Percentiles rank a stretch among this genome's conserved stretches.
Conservation (phyloP, 164 flowering plant species). For the Nelumbo lutea region DNA sequence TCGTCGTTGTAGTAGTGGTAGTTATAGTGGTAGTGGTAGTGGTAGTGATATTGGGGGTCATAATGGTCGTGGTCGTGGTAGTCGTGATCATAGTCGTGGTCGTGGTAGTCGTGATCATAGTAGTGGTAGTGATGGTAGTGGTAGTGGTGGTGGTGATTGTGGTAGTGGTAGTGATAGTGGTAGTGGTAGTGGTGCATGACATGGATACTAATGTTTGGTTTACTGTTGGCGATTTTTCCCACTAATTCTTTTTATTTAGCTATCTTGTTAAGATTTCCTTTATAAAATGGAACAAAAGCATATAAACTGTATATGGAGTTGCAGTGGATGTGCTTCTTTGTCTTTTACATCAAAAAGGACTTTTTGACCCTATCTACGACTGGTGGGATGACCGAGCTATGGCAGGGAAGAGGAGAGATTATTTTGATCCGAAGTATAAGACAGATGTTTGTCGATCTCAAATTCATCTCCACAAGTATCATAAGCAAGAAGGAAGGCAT, state of each 20-base stretch:
- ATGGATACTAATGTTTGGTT: too few relatives aligned
- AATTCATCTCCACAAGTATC: conserved; percentile 27
- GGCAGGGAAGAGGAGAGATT: conserved; percentile 14
- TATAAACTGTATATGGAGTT: conserved; percentile 9
- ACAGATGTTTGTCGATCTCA: conserved; percentile 18
- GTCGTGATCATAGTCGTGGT: conserved; percentile 31
- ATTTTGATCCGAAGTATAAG: conserved; percentile 19
- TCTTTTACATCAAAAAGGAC: conserved; percentile 24
- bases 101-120: too few relatives aligned
- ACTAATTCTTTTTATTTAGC: conserved; percentile 18
- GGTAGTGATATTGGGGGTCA: too few relatives aligned
- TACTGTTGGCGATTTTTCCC: conserved; percentile 27
- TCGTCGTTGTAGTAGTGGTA: too few relatives aligned
- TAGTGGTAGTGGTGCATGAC: neutral
- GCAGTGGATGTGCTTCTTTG: conserved; percentile 73
- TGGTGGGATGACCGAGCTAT: conserved; percentile 14
- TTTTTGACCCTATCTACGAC: too few relatives aligned
- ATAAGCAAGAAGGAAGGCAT: too few relatives aligned
- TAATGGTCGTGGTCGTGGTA: conserved; percentile 59
- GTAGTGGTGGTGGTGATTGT: too few relatives aligned
- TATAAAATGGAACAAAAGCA: too few relatives aligned
- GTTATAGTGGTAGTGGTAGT: too few relatives aligned
- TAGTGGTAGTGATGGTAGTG: too few relatives aligned
- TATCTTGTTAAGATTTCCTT: too few relatives aligned
- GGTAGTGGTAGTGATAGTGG: too few relatives aligned